These are phyloP conservation scores for Torulaspora quercuum DNA, from an alignment of 805 yeast species.

Conservation along the genomic window DNA sequence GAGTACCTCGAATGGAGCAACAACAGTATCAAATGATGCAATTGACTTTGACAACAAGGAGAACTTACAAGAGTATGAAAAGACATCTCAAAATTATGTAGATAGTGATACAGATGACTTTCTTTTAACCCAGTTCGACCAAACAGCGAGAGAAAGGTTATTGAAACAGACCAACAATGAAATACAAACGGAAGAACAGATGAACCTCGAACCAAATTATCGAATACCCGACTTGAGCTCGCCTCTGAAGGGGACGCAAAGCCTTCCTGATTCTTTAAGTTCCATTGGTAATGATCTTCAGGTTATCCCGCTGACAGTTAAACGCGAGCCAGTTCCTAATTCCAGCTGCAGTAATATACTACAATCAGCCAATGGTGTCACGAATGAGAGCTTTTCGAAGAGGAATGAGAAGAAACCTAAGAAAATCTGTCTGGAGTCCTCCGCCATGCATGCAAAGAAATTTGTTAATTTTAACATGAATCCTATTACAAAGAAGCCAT, in stretches of 20 bases:
- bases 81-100: conserved; percentile 3
- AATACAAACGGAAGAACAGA: not conserved
- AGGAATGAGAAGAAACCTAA: conserved; percentile 2
- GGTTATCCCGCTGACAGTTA: not conserved
- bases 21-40: not conserved
- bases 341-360: not conserved
- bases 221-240: conserved; percentile 15
- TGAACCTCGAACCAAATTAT: not conserved
- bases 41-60: conserved; percentile 4
- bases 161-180: conserved; percentile 5
- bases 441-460: not conserved
- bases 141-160: conserved; percentile 9
- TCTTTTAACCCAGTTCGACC: conserved; percentile 26
- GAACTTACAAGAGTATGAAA: not conserved
- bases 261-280: conserved; percentile 8
- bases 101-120: conserved; percentile 24
- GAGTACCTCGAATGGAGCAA: not conserved
- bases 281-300: conserved; percentile 2
- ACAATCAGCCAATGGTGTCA: conserved; percentile 1
- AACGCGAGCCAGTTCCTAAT: not conserved
- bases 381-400: not conserved
- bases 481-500: conserved; percentile 31
- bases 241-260: conserved; percentile 15
- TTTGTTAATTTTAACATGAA: conserved; percentile 23
- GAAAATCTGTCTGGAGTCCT: conserved; percentile 4